Conservation (phyloP, 2,329 filamentous ascomycete species). For the Botryotinia convoluta region DNA sequence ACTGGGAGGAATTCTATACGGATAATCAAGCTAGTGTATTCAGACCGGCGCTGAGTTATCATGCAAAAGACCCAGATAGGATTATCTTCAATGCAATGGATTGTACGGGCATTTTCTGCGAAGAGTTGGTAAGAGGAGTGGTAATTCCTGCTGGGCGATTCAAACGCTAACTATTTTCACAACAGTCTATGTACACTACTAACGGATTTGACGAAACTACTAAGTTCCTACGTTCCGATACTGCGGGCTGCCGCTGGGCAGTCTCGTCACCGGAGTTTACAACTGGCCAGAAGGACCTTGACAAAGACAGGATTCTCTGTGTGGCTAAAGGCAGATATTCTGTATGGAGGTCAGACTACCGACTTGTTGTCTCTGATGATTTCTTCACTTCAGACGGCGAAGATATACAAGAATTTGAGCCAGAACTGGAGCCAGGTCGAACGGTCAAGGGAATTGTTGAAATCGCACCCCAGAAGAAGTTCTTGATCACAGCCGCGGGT, state of each 20-base stretch:
- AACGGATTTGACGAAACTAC: conserved; percentile 75
- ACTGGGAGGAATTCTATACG: conserved; percentile 73
- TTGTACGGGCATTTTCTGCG: conserved; percentile 63
- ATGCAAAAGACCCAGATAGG: conserved; percentile 78
- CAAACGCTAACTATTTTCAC: conserved; percentile 21
- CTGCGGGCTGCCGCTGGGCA: conserved; percentile 83
- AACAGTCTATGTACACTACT: conserved; percentile 65
- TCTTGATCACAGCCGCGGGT: conserved; percentile 77
- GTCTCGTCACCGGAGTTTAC: conserved; percentile 72
- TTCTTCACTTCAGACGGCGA: conserved; percentile 65
- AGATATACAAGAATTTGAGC: conserved; percentile 65
- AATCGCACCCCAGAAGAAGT: conserved; percentile 81
- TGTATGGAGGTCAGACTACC: conserved; percentile 68
- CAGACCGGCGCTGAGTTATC: conserved; percentile 65
- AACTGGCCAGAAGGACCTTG: conserved; percentile 61
- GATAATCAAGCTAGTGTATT: conserved; percentile 55
- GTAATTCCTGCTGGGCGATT: not conserved
- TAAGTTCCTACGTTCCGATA: conserved; percentile 63
- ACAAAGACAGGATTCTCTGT: conserved; percentile 74
- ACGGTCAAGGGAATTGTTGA: conserved; percentile 78
- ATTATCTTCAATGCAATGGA: conserved; percentile 80
- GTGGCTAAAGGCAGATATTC: conserved; percentile 73
- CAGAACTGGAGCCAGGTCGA: conserved; percentile 69
- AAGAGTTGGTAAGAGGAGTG: conserved; percentile 48
- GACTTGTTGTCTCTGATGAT: conserved; percentile 76